These are phyloP conservation scores for Suillus luteus DNA, from an alignment of 768 basidiomycete genomes.

Conservation along the genomic window DNA sequence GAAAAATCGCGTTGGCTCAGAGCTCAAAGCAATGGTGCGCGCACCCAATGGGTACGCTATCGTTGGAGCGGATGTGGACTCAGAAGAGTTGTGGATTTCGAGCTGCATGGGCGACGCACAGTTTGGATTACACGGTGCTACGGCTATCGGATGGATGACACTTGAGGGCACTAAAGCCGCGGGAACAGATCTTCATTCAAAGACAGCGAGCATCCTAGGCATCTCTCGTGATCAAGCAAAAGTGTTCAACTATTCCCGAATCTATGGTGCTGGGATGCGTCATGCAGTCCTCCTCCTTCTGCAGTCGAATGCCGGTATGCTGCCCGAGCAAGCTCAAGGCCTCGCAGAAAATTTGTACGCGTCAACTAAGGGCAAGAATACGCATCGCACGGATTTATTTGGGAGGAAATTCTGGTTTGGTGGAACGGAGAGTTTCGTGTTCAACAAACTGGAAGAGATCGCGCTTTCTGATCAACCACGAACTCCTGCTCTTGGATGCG, in stretches of 20 bases:
- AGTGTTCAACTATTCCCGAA: conserved; percentile 98
- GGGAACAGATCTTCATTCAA: conserved; percentile 95
- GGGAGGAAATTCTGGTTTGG: conserved; percentile 93
- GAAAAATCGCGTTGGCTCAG: conserved; percentile 95
- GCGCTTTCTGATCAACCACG: conserved; percentile 83
- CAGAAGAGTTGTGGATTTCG: conserved; percentile 98
- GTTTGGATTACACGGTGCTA: conserved; percentile 94
- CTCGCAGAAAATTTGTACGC: conserved; percentile 85
- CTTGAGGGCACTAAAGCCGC: conserved; percentile 94
- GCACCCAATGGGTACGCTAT: conserved; percentile 92
- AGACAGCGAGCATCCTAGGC: conserved; percentile 90
- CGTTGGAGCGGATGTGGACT: conserved; percentile 98
- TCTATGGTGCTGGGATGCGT: conserved; percentile 97
- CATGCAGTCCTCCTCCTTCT: conserved; percentile 87
- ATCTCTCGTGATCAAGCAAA: conserved; percentile 95
- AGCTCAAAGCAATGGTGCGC: conserved; percentile 96
- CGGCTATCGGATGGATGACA: conserved; percentile 99
- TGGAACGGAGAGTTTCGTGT: conserved; percentile 93
- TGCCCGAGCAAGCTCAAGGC: conserved; percentile 74
- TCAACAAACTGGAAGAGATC: conserved; percentile 97
- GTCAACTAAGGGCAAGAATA: conserved; percentile 92
- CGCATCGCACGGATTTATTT: conserved; percentile 72
- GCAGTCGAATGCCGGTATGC: conserved; percentile 81
- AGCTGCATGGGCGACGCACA: conserved; percentile 98
- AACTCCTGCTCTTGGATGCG: conserved; percentile 93